Conservation (phyloP, 768 basidiomycete genomes). For the Termitomyces bulborhizus region DNA sequence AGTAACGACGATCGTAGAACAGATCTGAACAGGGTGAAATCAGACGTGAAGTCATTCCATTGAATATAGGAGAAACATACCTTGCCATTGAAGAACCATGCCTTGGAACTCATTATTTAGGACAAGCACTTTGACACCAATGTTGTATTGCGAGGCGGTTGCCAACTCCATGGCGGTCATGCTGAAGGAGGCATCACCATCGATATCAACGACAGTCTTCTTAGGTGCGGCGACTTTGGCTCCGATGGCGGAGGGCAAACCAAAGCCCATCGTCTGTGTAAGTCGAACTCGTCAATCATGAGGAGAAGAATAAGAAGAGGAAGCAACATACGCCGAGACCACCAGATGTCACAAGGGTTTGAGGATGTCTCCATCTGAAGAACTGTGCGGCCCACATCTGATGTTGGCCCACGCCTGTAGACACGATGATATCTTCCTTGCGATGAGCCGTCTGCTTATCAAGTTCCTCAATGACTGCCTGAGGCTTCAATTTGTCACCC, state of each 20-base stretch:
- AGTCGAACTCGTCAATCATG: background rate
- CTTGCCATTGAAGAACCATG: conserved; percentile 99
- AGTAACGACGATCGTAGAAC: conserved; percentile 96
- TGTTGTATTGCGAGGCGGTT: conserved; percentile 85
- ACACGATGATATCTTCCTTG: conserved; percentile 83
- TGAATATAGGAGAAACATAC: conserved; percentile 30
- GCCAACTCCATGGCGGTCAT: conserved; percentile 99
- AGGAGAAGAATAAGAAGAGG: background rate
- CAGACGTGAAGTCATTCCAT: background rate
- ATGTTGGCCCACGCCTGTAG: conserved; percentile 98
- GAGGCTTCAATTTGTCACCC: conserved; percentile 83
- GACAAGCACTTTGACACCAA: conserved; percentile 92
- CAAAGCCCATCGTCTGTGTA: conserved; percentile 96
- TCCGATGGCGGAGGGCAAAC: conserved; percentile 89
- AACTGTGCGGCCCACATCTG: conserved; percentile 99
- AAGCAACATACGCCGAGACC: conserved; percentile 78
- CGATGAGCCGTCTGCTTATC: conserved; percentile 69
- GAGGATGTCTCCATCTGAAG: conserved; percentile 86
- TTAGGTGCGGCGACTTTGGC: conserved; percentile 94
- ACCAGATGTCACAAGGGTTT: conserved; percentile 87
- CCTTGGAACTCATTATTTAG: conserved; percentile 98
- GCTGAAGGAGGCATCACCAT: conserved; percentile 97
- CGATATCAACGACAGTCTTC: conserved; percentile 93
- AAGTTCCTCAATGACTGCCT: conserved; percentile 93
- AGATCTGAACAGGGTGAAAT: conserved; percentile 46